Conservation (phyloP, 352 stramenopile species). For the Globisporangium cystogenes region DNA sequence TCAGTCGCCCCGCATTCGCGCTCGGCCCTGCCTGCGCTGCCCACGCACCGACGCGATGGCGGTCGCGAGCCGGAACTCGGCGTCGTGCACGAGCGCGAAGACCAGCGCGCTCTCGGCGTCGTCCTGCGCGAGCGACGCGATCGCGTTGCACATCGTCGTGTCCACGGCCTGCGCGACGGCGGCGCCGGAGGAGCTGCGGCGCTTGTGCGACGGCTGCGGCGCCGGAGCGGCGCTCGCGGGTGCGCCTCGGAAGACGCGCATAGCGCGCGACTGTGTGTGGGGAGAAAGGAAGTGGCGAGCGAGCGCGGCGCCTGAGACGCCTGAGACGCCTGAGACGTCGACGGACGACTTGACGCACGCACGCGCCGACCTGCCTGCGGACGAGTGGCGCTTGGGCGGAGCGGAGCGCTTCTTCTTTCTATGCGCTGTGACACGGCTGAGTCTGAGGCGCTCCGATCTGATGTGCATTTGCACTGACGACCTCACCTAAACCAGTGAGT, state of each 20-base stretch:
- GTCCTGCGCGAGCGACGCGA: conserved; percentile 60
- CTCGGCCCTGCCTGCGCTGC: too few species aligned
- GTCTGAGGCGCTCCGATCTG: neutral
- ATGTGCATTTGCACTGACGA: neutral
- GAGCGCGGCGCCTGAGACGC: neutral
- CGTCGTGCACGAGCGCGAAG: conserved; percentile 72
- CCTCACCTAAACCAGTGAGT: neutral
- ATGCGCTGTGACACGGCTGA: neutral
- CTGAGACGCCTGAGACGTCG: neutral
- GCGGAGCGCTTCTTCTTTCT: neutral
- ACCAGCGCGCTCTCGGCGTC: conserved; percentile 65
- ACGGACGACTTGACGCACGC: neutral
- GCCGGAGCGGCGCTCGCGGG: neutral
- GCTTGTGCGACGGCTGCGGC: neutral
- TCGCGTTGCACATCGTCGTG: conserved; percentile 48
- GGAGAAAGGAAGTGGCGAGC: neutral
- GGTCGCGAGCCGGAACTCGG: conserved; percentile 66
- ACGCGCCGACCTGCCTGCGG: neutral
- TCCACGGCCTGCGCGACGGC: conserved; percentile 21
- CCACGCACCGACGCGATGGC: conserved; percentile 42
- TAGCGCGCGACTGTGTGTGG: neutral
- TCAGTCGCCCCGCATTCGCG: neutral
- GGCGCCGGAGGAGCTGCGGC: neutral
- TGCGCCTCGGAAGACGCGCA: conserved; percentile 3
- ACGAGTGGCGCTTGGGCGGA: neutral